These are phyloP conservation scores for Tetraselmis chui DNA, from an alignment of 139 green algal genomes.

Conservation along the genomic window DNA sequence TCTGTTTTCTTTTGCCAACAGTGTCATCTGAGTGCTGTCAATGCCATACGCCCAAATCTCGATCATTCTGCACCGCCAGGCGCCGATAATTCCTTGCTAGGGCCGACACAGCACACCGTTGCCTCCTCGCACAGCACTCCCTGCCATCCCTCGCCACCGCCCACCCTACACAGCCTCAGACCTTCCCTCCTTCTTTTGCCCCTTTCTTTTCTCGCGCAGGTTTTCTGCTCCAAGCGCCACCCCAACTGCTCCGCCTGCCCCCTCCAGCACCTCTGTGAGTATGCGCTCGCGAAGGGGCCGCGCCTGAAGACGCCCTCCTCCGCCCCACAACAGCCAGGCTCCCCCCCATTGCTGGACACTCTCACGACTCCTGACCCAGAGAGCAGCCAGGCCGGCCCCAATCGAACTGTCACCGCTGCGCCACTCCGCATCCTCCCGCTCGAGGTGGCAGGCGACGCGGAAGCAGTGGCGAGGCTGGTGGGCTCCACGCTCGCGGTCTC, in stretches of 20 bases:
- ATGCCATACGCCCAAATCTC: too few relatives aligned
- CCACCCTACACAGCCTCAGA: too few relatives aligned
- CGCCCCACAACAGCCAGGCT: neutral
- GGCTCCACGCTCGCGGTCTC: neutral
- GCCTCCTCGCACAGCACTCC: too few relatives aligned
- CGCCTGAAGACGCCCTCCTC: slow-evolving; percentile 3
- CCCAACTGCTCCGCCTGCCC: slow-evolving; percentile 76
- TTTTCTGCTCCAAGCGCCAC: slow-evolving; percentile 58
- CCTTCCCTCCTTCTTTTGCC: neutral
- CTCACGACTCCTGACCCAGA: neutral
- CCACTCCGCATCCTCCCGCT: too few relatives aligned
- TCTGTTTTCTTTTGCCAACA: too few relatives aligned
- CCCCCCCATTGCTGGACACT: neutral
- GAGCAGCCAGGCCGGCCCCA: too few relatives aligned
- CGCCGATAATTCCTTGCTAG: too few relatives aligned
- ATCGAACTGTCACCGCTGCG: too few relatives aligned
- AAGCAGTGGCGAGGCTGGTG: neutral
- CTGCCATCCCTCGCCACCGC: neutral
- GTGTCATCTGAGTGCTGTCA: too few relatives aligned
- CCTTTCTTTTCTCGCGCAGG: too few relatives aligned
- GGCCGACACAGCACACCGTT: too few relatives aligned
- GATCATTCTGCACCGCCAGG: too few relatives aligned
- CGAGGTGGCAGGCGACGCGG: neutral
- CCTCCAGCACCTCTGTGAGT: slow-evolving; percentile 51
- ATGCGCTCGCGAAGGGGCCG: slow-evolving; percentile 36